Conservation (phyloP, 192 early-diverging fungal genomes). For the Coemansia sp. region DNA sequence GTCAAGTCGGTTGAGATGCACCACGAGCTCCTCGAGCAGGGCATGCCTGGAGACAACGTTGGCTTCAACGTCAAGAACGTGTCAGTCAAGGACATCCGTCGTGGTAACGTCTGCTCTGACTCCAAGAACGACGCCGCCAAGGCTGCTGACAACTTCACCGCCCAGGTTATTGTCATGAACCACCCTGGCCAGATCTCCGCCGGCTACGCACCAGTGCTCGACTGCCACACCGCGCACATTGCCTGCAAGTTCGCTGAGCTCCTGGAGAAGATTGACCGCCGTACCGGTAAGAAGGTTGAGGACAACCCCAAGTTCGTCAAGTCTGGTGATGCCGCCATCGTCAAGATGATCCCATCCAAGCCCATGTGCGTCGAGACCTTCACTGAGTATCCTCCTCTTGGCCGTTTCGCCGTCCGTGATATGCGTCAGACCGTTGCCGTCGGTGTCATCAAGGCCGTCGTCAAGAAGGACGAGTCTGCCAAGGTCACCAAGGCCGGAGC, state of each 20-base stretch:
- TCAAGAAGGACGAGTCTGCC: conserved; percentile 74
- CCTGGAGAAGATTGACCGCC: conserved; percentile 92
- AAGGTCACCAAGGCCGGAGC: conserved; percentile 79
- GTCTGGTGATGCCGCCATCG: conserved; percentile 92
- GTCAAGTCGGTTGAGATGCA: conserved; percentile 99
- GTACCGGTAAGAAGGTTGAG: conserved; percentile 91
- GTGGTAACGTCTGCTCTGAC: conserved; percentile 95
- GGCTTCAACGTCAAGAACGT: conserved; percentile 99
- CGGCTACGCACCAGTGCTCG: conserved; percentile 94
- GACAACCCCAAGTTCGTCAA: conserved; percentile 95
- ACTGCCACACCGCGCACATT: conserved; percentile 97
- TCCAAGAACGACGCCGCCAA: conserved; percentile 97
- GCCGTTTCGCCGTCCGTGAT: conserved; percentile 97
- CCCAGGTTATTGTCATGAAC: conserved; percentile 96
- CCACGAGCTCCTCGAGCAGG: conserved; percentile 88
- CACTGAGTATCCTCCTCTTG: conserved; percentile 91
- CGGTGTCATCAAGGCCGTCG: conserved; percentile 93
- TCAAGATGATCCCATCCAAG: conserved; percentile 94
- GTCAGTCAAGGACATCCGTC: conserved; percentile 96
- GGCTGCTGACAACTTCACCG: conserved; percentile 85
- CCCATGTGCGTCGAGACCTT: conserved; percentile 95
- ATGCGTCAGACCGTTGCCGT: conserved; percentile 97
- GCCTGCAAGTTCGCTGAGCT: conserved; percentile 95
- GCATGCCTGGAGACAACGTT: conserved; percentile 95
- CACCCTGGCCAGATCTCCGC: conserved; percentile 94